Base-by-base conservation (phyloP, 2,329 filamentous ascomycete genomes). In the Claviceps humidiphila region DNA sequence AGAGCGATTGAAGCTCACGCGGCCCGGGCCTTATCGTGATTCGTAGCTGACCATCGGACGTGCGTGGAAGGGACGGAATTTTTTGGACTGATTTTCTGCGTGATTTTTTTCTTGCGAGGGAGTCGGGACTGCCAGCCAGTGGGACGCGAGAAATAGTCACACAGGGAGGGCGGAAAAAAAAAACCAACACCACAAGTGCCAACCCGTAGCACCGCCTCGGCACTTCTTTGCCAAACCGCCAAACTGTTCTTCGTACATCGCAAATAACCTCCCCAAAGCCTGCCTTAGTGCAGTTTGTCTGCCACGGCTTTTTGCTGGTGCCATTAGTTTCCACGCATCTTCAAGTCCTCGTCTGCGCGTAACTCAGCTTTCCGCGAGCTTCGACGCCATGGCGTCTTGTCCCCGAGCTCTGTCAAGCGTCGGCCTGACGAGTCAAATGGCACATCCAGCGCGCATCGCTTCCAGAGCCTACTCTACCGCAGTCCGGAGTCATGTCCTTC, bases 371-470 rank as follows among this genome's bases (percentile, higher is more conserved):
- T 43, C 30, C 50, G 37, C 42, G 47, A 45, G 48, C 47, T 42
- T 30, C 44, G 53, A 53, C 58, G 58, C 58, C 60, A 75, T 75
- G 73, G 71, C 72, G 65, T 72, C 72, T 56, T 68, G 71, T 56
- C 62, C 70, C 53, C 68, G 71, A 68, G 66, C 71, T 59, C 61
- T 74, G 62, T 63, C 64, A 53, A 62, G 65, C 58, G 58, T 68
- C 54, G 58, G 66, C 49, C 59, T 61, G 57, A 59, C 62, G 47
- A 59, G 59, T 59, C 63, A 59, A 54, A 57, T 65, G 60, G 55
- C 59, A 58, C 40, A 59, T 49, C 58, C 58, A 56, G 58, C 57
- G 58, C 60, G 60, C 57, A 59, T 66, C 57, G 61, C 61, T 52
- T 57, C 62, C 54, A 63, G 64, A 56, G 59, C 63, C 52, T 62